These are phyloP conservation scores for Taiozyma sp. DNA, from an alignment of 1,139 yeast species.

Conservation along the genomic window DNA sequence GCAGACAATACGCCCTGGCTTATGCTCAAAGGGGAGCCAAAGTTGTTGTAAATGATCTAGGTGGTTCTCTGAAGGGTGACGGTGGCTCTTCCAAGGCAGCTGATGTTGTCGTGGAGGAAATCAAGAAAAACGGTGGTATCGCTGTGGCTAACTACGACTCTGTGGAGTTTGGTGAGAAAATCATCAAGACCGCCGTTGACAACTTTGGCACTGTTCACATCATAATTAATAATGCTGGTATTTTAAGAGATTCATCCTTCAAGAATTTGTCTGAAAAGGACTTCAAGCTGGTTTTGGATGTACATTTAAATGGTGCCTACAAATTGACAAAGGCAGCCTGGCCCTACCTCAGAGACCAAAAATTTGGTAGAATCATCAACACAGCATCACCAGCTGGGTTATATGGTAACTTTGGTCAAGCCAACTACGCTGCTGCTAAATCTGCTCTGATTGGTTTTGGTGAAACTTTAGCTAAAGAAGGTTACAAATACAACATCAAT, in stretches of 20 bases:
- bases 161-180: conserved; percentile 81
- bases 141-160: conserved; percentile 97
- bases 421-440: conserved; percentile 94
- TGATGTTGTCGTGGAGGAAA: conserved; percentile 84
- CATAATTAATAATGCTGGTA: conserved; percentile 92
- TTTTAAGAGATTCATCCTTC: conserved; percentile 66
- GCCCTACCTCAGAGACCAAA: conserved; percentile 84
- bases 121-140: conserved; percentile 66
- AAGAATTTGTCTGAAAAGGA: conserved; percentile 82
- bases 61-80: conserved; percentile 75
- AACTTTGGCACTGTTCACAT: conserved; percentile 88
- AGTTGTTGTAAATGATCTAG: conserved; percentile 89
- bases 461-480: conserved; percentile 94
- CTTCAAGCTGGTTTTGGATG: conserved; percentile 76
- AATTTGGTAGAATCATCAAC: conserved; percentile 83
- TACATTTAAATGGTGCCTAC: conserved; percentile 87
- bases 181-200: conserved; percentile 81
- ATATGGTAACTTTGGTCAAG: conserved; percentile 95
- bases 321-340: conserved; percentile 88
- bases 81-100: conserved; percentile 70
- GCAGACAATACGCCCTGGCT: conserved; percentile 81
- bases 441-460: conserved; percentile 86
- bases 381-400: conserved; percentile 97
- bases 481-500: conserved; percentile 74
- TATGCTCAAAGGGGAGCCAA: conserved; percentile 90